phyloP scores from a whole-genome alignment of 2,329 filamentous ascomycete species.

The Cladosporium austrohemisphaericum region DNA sequence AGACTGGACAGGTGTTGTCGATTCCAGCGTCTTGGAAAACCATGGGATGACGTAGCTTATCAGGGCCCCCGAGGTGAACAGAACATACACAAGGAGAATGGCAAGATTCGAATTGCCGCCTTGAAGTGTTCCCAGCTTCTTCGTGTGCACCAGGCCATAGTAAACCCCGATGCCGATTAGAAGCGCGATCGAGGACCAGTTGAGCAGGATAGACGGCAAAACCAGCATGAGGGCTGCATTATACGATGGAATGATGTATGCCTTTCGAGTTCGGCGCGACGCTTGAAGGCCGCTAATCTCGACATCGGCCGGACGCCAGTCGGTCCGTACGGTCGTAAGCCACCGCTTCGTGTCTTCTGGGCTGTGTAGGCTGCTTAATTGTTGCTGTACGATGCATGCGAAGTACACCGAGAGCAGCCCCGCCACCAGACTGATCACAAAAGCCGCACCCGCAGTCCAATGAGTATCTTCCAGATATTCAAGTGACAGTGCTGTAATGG shows the following conservation, averaged over 20 bases:
- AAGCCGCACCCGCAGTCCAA: neutral
- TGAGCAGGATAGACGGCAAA: neutral
- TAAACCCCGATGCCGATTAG: slow-evolving; percentile 1
- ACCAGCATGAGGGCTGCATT: neutral
- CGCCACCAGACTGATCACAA: neutral
- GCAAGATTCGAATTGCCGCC: neutral
- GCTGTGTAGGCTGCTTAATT: neutral
- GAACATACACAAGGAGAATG: neutral
- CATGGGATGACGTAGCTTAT: too few relatives aligned
- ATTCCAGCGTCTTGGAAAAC: too few relatives aligned
- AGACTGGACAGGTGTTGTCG: too few relatives aligned
- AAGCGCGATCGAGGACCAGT: neutral
- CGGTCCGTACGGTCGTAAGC: neutral
- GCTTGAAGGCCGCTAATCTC: too few relatives aligned
- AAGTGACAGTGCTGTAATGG: neutral
- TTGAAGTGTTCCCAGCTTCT: neutral
- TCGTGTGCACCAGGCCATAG: neutral
- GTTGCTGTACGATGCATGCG: neutral
- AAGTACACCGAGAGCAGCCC: slow-evolving; percentile 1
- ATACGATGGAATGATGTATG: neutral
- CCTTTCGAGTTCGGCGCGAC: neutral
- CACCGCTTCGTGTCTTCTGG: neutral
- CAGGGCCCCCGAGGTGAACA: neutral
- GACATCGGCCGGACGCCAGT: too few relatives aligned
- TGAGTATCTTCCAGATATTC: neutral